A percentile compares a stretch with the other conserved stretches of the same genome.
Evolutionary conservation across 2,329 filamentous ascomycete species (phyloP).

Genomic region (Rhynchosporium agropyri): DNA sequence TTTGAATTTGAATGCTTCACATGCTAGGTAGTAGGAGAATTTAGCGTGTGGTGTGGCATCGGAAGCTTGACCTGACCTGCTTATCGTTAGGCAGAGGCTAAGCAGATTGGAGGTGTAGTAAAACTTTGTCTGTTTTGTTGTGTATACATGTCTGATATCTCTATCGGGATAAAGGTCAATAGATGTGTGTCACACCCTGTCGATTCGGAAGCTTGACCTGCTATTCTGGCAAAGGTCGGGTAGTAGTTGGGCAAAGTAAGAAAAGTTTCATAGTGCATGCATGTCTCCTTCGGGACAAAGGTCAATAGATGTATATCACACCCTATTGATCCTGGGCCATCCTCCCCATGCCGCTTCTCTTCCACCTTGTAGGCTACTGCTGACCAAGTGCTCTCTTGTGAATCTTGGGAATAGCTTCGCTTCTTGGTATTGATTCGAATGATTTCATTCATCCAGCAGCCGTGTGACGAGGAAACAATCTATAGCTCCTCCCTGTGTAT

Average conservation of each 20-base stretch:
- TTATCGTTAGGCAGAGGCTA: no score
- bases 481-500: no score
- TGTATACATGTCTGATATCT: neutral
- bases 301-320: no score
- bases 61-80: no score
- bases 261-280: neutral
- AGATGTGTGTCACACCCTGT: neutral
- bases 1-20: neutral
- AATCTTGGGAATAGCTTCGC: neutral
- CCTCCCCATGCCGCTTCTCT: neutral
- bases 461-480: no score
- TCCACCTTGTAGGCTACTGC: neutral
- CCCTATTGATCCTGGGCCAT: neutral
- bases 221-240: neutral
- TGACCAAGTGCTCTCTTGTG: no score
- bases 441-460: no score
- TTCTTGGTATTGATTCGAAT: neutral
- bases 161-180: neutral
- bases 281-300: no score
- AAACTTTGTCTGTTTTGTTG: no score
- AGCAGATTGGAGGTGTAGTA: no score
- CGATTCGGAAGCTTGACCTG: neutral
- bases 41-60: no score
- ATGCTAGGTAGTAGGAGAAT: no score
- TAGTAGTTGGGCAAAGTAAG: neutral